Base-by-base conservation (phyloP, 352 stramenopile species). In the Blastocystis sp. region DNA sequence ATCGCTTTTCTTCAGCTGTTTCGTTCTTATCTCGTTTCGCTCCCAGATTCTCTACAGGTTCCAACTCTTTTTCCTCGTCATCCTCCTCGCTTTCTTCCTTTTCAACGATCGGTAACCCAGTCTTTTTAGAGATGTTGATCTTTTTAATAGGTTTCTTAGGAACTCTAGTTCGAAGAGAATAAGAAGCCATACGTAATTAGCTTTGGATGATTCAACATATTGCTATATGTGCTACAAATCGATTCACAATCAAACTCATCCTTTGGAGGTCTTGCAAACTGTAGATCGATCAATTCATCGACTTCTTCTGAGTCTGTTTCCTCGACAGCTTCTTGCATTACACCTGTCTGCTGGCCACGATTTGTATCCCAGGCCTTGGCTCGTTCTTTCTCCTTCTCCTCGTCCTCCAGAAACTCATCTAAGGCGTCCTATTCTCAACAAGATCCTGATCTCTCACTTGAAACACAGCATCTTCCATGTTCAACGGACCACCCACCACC, bases 221-320 rank as follows among this genome's bases (percentile, higher is more conserved):
- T 87, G 63, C 76, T 87, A 26, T 87, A 87, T 6, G 76, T 87
- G 43, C 76, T 87, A 26, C 76, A 87, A 45, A 87, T 87, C 6
- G 59, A 76, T 47, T 87, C 76, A 26, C 59, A 73, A 45, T 87
- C 76, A n/a, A 68, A 75, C 15, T 87, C 76, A 13, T 87, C 76
- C 26, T 68, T 47, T 34, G 3, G 6, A 34, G 70, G 70, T 20
- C 55, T 26, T 20, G 70, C 70, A 39, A 50, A 80, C 55, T 61
- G 37, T 18, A 61, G 26, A 11, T 80, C 70, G 34, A 80, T 80
- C 70, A 63, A 43, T 41, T 64, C 11, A 20, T 47, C 76, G 13
- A 87, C 37, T 39, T 87, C 76, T 61, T 87, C 76, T 37, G 73
- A 37, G 13, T 87, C 76, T 45, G 50, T 47, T 26, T 73, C 59